Percentiles rank a stretch among this genome's conserved stretches.
phyloP scores from a whole-genome alignment of 2,329 filamentous ascomycete genomes.

The Apiospora marii region DNA sequence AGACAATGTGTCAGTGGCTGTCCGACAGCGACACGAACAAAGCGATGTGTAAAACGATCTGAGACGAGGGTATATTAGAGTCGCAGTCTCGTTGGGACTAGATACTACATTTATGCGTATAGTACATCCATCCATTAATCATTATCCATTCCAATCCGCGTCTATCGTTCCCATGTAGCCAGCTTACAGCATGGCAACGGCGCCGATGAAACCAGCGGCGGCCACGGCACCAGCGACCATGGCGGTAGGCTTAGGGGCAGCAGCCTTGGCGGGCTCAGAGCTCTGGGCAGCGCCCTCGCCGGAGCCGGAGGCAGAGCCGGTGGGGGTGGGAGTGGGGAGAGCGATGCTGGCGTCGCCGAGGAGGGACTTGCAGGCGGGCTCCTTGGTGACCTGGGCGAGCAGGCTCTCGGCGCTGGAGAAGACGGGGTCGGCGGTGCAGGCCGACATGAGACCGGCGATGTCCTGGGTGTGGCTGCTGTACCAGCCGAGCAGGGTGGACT shows the following conservation, averaged over 20 bases:
- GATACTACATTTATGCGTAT: neutral
- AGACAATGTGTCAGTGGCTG: neutral
- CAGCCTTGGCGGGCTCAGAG: neutral
- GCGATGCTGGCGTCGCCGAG: neutral
- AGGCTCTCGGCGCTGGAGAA: neutral
- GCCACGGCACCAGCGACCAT: neutral
- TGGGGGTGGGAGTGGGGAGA: neutral
- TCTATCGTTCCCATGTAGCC: neutral
- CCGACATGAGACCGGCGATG: neutral
- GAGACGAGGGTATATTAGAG: neutral
- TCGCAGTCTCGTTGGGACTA: neutral
- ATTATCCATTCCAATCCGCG: neutral
- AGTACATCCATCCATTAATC: conserved; percentile 2
- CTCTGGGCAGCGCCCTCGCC: neutral
- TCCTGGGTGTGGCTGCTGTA: conserved; percentile 1
- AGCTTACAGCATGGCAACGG: conserved; percentile 21
- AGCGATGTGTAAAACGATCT: neutral
- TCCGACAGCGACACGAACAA: neutral
- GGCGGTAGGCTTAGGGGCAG: neutral
- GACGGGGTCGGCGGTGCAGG: conserved; percentile 7
- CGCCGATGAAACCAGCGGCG: conserved; percentile 8
- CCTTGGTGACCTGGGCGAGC: conserved; percentile 18
- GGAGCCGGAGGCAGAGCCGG: neutral
- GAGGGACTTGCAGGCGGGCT: conserved; percentile 18
- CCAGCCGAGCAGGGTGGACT: conserved; percentile 12